Evolutionary conservation across 768 basidiomycete species (phyloP).

Genomic region (Leccinum fibrillosum): DNA sequence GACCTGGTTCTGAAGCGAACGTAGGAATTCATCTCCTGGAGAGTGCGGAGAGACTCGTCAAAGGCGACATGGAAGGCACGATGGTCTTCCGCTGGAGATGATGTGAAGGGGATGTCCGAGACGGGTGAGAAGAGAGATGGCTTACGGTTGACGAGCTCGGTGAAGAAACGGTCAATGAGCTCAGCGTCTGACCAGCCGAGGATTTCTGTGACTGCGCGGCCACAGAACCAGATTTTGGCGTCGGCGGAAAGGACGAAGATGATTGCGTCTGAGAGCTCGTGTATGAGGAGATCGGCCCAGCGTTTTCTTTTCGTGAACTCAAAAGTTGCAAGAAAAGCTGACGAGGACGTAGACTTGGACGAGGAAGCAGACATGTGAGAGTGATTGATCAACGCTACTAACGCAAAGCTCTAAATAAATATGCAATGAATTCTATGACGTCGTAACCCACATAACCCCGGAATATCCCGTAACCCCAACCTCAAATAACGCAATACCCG

Average conservation of each 20-base stretch:
- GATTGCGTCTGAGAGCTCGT: conserved; percentile 73
- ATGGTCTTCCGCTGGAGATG: conserved; percentile 54
- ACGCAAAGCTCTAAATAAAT: neutral
- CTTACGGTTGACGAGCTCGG: conserved; percentile 62
- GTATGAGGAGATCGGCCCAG: conserved; percentile 79
- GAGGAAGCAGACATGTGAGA: conserved; percentile 20
- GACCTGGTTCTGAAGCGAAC: conserved; percentile 56
- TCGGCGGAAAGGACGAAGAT: conserved; percentile 63
- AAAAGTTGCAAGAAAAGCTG: conserved; percentile 36
- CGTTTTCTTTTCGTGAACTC: conserved; percentile 87
- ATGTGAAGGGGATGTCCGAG: neutral
- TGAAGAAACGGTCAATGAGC: conserved; percentile 63
- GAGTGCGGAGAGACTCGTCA: conserved; percentile 49
- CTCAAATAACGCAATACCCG: conserved; percentile 72
- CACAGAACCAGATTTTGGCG: conserved; percentile 67
- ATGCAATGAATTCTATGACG: conserved; percentile 21
- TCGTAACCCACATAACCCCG: conserved; percentile 18
- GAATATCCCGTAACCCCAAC: conserved; percentile 3
- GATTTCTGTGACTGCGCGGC: conserved; percentile 62
- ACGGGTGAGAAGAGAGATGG: conserved; percentile 12
- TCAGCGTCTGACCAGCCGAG: conserved; percentile 78
- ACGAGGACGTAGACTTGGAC: conserved; percentile 5
- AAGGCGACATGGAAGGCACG: conserved; percentile 45
- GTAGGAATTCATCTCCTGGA: conserved; percentile 52
- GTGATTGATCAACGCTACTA: neutral